Evolutionary conservation across 1,139 yeast genomes (phyloP), one percentile per base, ranked within the genome.

Genomic region (Meyerozyma sp.): DNA sequence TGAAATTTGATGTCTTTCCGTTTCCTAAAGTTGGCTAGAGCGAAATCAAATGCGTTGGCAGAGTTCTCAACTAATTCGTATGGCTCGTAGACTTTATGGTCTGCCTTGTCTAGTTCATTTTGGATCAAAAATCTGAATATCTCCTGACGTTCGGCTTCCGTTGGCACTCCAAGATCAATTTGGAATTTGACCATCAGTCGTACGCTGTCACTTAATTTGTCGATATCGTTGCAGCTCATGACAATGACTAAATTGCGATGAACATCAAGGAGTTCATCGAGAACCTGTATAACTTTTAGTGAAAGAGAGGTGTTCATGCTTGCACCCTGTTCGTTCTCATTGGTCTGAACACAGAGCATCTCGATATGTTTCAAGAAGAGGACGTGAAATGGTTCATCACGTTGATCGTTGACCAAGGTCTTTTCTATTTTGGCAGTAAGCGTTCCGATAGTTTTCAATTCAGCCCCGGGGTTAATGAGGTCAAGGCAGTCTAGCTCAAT

Each of bases 131-230:
- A 77, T 40, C 68, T 59, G 59, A 91, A 83, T 5, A 91, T 83
- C 32, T 68, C 70, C 30, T 57, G 61, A 56, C 98, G 75, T 62
- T 93, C 97, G 2, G 57, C 50, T 58, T 91, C 97, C 23, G 76
- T 70, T 0, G 98, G 98, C 1, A 90, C 95, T 2, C 79, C 75
- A 20, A 91, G 73, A 20, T 78, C 79, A 25, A 91, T 67, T 54
- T 89, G 95, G 62, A 91, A 91, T 56, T 84, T 87, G 52, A 90
- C 74, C 45, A 77, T 70, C 46, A 85, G 79, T 49, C 94, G 74
- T 6, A 90, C 65, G 27, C 76, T 72, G 44, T 82, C 88, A 29
- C 88, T 79, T 21, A 93, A 61, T 45, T 77, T 73, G 53, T 89
- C 96, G 4, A 81, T 66, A 51, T 89, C 91, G 51, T 81, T 80